Percentiles rank a stretch among this genome's conserved stretches.
Evolutionary conservation across 2,329 filamentous ascomycete genomes (phyloP).

Genomic region (Neopestalotiopsis sp.): DNA sequence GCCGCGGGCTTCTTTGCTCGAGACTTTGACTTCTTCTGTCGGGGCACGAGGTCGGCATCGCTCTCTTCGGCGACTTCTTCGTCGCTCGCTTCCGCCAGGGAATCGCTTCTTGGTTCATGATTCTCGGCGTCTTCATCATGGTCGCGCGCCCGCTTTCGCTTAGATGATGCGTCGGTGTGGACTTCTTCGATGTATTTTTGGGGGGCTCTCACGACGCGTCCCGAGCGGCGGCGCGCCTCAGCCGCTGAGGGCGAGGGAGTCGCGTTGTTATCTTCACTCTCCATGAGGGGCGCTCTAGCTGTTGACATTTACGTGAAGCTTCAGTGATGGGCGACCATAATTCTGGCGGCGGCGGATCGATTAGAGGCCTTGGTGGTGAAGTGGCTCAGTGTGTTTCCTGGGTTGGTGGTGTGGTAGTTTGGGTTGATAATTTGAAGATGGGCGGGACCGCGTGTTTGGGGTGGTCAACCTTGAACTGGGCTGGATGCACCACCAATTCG

Average conservation of each 20-base stretch:
- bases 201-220: slow-evolving; percentile 68
- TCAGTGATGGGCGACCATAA: slow-evolving; percentile 33
- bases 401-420: slow-evolving; percentile 22
- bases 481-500: slow-evolving; percentile 4
- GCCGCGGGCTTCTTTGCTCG: slow-evolving; percentile 61
- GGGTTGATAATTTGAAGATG: not conserved
- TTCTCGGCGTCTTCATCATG: slow-evolving; percentile 45
- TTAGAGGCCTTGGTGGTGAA: not conserved
- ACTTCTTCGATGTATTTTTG: slow-evolving; percentile 63
- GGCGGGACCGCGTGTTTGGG: slow-evolving; percentile 15
- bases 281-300: slow-evolving; percentile 54
- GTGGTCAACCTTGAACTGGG: slow-evolving; percentile 9
- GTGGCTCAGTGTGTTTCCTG: slow-evolving; percentile 6
- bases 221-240: slow-evolving; percentile 68
- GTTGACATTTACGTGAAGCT: slow-evolving; percentile 43
- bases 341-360: slow-evolving; percentile 10
- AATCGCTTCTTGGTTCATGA: slow-evolving; percentile 27
- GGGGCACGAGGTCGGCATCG: slow-evolving; percentile 51
- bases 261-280: slow-evolving; percentile 61
- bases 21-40: slow-evolving; percentile 44
- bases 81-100: slow-evolving; percentile 31
- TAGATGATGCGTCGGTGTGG: slow-evolving; percentile 47
- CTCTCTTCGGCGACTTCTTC: slow-evolving; percentile 43
- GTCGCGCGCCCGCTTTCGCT: slow-evolving; percentile 62
- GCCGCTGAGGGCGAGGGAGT: slow-evolving; percentile 56